Base-by-base conservation (phyloP, 2,329 filamentous ascomycete genomes). In the Xylariales sp. region DNA sequence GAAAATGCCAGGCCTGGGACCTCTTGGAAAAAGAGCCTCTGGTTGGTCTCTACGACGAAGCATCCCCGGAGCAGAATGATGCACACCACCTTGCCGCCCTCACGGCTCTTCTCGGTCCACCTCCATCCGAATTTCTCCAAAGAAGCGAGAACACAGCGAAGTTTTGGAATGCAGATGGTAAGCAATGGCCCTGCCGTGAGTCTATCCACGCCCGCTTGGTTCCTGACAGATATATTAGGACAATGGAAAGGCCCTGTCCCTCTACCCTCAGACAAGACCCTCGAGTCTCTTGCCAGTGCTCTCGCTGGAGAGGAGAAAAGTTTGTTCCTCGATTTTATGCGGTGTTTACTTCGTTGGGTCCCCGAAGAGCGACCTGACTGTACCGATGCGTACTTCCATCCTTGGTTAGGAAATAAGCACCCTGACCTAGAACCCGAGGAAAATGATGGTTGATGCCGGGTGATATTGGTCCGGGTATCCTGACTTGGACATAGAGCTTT, bases 241-340 rank as follows among this genome's bases (percentile, higher is more conserved):
- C 58, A 66, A 34, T 60, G 62, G 62, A 66, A 41, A 53, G 64
- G 64, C 4, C 53, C 46, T 48, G 58, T 66, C 3, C 58, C 53
- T 49, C 36, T 66, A 48, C 56, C 62, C 32, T 32, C 34, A n/a
- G 36, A n/a, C 41, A 52, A n/a, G 18, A 49, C 64, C 14, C 36
- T 66, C 16, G 53, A 62, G 28, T 52, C 58, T 49, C 64, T 58
- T 62, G 52, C 53, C 32, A 34, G 53, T n/a, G 36, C 45, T 57
- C 34, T 66, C 12, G 53, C 34, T 3, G 64, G 57, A 53, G 63
- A 61, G 45, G 62, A 58, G 48, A 64, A 59, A 46, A 55, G 59
- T 9, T 2, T 54, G 18, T 64, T 64, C 39, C n/a, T 59, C 18
- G 36, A 16, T 48, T 65, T 54, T 16, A 49, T 60, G 18, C 18